Evolutionary conservation across 805 yeast genomes (phyloP), one percentile per base, ranked within the genome.

Genomic region (Saccharomycopsis babjevae): DNA sequence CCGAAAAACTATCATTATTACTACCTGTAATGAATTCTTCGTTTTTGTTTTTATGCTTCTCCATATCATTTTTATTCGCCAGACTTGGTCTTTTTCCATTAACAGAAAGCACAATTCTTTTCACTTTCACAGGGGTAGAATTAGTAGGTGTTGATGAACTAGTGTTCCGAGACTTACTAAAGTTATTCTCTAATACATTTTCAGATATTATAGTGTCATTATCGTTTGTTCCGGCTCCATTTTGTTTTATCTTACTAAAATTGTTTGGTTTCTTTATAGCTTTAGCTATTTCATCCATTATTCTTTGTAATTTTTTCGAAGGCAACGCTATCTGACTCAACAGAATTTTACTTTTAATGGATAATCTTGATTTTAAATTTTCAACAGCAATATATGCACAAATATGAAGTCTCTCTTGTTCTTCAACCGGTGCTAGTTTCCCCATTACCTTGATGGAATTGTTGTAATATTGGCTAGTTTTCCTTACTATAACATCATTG

Each of bases 381-480:
- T 83, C 83, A 15, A 80, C 79, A 0, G 88, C 85, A 28, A 86
- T 68, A 64, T 74, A 81, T 5, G 90, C 87, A 69, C 90, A 84
- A 13, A 88, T 69, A 68, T 87, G 92, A 60, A 78, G 78, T 59
- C 93, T 74, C 1, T 89, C 90, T 1, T 80, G 73, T 64, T 87
- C 92, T 58, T 83, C 81, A 46, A 76, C 76, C 30, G 77, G 77
- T 15, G 81, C 77, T 25, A 86, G 69, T 1, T 30, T 56, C 7
- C 63, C 61, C 39, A 61, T 42, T 10, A 40, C n/a, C 38, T 54
- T 50, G 11, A 34, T 39, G 36, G 58, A 50, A 34, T 57, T 50
- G 16, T 20, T 34, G 39, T 61, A 61, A 15, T 59, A 61, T 34
- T 39, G 28, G 8, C 13, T 28, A 0, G 64, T 61, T 5, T 25